A percentile compares a stretch with the other conserved stretches of the same genome.
Evolutionary conservation across 202 grass and related monocot species (phyloP).

Genomic region (Digitaria exilis): DNA sequence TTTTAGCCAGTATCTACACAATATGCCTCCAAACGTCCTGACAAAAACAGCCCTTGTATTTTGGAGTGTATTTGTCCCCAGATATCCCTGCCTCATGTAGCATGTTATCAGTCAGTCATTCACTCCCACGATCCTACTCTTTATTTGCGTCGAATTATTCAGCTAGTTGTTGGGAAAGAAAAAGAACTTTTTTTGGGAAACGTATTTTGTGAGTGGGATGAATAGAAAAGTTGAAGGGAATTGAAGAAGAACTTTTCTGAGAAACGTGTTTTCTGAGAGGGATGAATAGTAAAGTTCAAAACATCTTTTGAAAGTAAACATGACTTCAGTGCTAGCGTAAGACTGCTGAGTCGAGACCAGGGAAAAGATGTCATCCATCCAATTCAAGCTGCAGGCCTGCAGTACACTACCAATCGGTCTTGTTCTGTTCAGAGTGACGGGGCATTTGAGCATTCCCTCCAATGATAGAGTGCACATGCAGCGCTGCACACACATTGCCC

Average conservation of each 20-base stretch:
- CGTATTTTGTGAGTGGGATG: too few relatives aligned
- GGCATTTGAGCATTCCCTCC: background rate
- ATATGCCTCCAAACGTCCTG: too few relatives aligned
- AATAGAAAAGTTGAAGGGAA: too few relatives aligned
- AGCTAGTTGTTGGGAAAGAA: too few relatives aligned
- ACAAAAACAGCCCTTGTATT: too few relatives aligned
- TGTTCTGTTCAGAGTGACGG: background rate
- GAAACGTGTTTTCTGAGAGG: too few relatives aligned
- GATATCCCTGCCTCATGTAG: background rate
- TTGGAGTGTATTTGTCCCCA: background rate
- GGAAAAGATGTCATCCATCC: background rate
- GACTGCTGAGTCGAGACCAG: background rate
- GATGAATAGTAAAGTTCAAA: too few relatives aligned
- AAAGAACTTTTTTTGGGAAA: too few relatives aligned
- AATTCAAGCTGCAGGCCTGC: background rate
- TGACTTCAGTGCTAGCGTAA: too few relatives aligned
- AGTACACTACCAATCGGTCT: background rate
- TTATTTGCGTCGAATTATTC: background rate
- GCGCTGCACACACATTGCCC: background rate
- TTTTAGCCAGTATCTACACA: too few relatives aligned
- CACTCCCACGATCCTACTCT: background rate
- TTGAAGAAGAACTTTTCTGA: too few relatives aligned
- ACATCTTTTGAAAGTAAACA: too few relatives aligned
- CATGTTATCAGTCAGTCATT: background rate
- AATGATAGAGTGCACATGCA: constrained; percentile 7